Evolutionary conservation across 495 filamentous ascomycete genomes (phyloP), one percentile per base, ranked within the genome.

Genomic region (Halenospora varia): DNA sequence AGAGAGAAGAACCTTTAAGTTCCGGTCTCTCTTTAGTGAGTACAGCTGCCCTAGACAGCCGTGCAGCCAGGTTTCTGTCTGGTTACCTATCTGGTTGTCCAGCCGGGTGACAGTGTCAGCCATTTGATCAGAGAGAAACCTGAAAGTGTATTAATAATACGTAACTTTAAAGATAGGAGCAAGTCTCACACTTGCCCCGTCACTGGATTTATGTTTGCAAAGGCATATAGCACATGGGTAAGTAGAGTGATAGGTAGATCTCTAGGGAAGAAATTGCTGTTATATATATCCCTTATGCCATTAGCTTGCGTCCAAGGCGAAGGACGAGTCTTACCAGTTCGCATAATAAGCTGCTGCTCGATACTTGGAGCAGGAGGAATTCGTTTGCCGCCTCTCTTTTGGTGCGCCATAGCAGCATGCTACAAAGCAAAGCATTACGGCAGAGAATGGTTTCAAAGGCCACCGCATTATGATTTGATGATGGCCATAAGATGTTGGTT

Each of bases 11-110:
- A 94, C 80, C 71, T 97, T 96, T 47, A 97, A 75, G 67, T 94
- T 85, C 53, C 92, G 83, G 71, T 96, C 75, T 68, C 88, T 88
- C 78, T 97, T 97, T 29, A 92, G 82, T 23, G 97, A 77, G 72
- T 86, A 90, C 11, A 97, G 82, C 73, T 97, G 92, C 78, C 96
- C 96, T 29, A 92, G 71, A 69, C 89, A 96, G 51, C 90, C 89
- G 73, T 93, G 93, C 53, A 93, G 76, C 70, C 93, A 92, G 48
- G 77, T 86, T 19, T 85, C 81, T 10, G 61, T 59, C 58, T 83
- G 80, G 58, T 83, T 80, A 57, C 82, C 82, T 81, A 86, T 87
- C 71, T 96, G 90, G 47, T 75, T 75, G 18, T 87, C 71, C 72
- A 90, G 95, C 74, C 95, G 92, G 69, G 92, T 95, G 63, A 96